Evolutionary conservation across 2,329 filamentous ascomycete species (phyloP), one percentile per base, ranked within the genome.

Genomic region (Domatiomyces globalis): DNA sequence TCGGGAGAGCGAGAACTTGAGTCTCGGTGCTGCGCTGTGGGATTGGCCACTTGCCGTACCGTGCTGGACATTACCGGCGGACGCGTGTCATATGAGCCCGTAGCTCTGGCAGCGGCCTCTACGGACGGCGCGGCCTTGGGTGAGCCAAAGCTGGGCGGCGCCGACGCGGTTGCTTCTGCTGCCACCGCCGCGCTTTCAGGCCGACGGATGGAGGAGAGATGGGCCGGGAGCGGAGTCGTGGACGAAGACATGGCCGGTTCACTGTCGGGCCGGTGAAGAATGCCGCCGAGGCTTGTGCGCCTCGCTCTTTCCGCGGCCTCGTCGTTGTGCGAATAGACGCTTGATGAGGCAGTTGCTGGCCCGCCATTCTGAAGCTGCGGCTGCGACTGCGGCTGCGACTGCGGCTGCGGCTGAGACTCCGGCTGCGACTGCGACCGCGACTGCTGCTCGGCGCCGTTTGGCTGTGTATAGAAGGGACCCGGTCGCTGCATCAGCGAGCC

Each of bases 271-370:
- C 70, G 65, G 52, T 67, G 65, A 33, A 68, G 65, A 2, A 69
- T 65, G n/a, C 66, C 69, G 50, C 63, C 68, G 42, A 71, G 63
- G 53, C 70, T 72, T 56, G 67, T 63, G n/a, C 69, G 67, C 52
- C 69, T 66, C 22, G 64, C 48, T 19, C 52, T 55, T 45, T 61
- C 58, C 19, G 54, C 55, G 33, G 50, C 52, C 10, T 59, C 58
- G 47, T 59, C 56, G 46, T 50, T 57, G 12, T 39, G 43, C 43
- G 44, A 15, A 4, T 18, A 19, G 5, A 12, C 8, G 27, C 19
- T 18, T 43, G 18, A 19, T 49, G n/a, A 45, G 4, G 43, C 43
- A 20, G 43, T 18, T 1, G 9, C 19, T 22, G 43, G 15, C 10
- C 43, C 15, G 19, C 19, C 19, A 6, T 22, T 45, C 25, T 27